These are phyloP conservation scores for Boletus semigastroideus DNA, from an alignment of 1,284 basidiomycete genomes.

Conservation along the genomic window DNA sequence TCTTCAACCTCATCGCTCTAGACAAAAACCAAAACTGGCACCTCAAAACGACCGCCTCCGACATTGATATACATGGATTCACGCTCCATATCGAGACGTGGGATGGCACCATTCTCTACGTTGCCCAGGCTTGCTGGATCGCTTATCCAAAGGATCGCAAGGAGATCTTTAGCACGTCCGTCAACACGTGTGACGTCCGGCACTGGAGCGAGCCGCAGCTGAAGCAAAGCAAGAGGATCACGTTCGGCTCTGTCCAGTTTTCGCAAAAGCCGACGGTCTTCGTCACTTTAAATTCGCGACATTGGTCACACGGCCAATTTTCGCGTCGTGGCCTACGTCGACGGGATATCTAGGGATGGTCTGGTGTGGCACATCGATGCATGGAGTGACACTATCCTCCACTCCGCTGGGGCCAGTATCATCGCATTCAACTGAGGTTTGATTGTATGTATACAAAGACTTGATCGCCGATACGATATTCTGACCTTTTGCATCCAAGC, in stretches of 20 bases:
- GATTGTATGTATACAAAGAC: neutral
- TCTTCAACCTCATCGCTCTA: neutral
- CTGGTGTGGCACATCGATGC: neutral
- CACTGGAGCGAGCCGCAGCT: neutral
- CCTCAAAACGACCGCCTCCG: neutral
- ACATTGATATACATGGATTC: neutral
- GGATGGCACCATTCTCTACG: neutral
- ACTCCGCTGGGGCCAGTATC: neutral
- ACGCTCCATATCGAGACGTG: neutral
- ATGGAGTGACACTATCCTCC: neutral
- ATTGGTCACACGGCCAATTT: neutral
- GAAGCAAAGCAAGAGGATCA: neutral
- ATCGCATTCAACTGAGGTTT: neutral
- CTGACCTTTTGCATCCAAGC: neutral
- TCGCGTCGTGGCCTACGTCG: neutral
- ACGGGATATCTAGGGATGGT: neutral
- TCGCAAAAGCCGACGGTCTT: neutral
- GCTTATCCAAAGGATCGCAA: neutral
- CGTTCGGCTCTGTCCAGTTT: neutral
- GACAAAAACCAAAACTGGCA: neutral
- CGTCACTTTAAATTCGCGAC: neutral
- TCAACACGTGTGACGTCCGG: neutral
- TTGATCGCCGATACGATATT: too few species aligned
- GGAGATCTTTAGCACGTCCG: neutral
- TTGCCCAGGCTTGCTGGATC: neutral